Evolutionary conservation across 495 filamentous ascomycete genomes (phyloP).

Genomic region (Talaromyces nanjingensis): DNA sequence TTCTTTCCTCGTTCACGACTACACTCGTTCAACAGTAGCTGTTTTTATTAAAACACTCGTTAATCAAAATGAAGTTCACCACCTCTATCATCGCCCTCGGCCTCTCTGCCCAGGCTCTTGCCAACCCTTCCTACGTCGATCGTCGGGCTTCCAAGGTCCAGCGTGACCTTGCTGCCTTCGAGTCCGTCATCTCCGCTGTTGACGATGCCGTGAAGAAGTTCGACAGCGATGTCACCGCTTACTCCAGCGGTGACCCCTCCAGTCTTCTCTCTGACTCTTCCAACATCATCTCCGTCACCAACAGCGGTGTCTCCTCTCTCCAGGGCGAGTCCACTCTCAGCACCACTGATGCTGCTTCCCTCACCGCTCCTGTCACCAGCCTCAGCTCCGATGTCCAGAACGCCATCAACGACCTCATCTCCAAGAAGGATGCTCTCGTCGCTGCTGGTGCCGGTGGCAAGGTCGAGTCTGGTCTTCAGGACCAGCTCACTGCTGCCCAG

Average conservation of each 20-base stretch:
- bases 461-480: constrained; percentile 20
- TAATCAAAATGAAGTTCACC: constrained; percentile 33
- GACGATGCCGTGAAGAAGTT: constrained; percentile 23
- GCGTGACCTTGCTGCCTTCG: constrained; percentile 27
- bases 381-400: constrained; percentile 23
- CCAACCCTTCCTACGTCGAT: constrained; percentile 16
- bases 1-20: neutral
- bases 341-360: constrained; percentile 22
- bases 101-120: constrained; percentile 20
- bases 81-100: constrained; percentile 24
- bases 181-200: constrained; percentile 24
- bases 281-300: constrained; percentile 26
- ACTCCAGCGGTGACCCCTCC: constrained; percentile 23
- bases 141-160: constrained; percentile 17
- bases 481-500: constrained; percentile 25
- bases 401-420: constrained; percentile 23
- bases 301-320: constrained; percentile 21
- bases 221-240: constrained; percentile 27
- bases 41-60: constrained; percentile 9
- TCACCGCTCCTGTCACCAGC: constrained; percentile 26
- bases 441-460: constrained; percentile 21
- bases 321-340: constrained; percentile 17
- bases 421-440: constrained; percentile 29
- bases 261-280: constrained; percentile 25
- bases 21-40: constrained; percentile 8